Base-by-base conservation (phyloP, 352 stramenopile genomes). In the Pythium biforme region DNA sequence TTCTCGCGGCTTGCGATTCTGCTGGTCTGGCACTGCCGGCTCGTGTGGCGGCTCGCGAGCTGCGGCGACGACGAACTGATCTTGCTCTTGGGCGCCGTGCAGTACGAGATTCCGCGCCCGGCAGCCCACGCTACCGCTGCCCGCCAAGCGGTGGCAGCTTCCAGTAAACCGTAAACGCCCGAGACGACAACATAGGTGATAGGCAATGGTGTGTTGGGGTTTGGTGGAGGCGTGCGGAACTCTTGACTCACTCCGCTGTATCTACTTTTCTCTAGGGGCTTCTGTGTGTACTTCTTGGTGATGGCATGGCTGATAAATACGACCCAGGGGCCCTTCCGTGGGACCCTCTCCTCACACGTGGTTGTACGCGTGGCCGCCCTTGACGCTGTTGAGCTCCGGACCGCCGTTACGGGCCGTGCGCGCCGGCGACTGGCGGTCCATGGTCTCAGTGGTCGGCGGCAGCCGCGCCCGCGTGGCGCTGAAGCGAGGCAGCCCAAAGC, bases 401-500 rank as follows among this genome's bases (percentile, higher is more conserved):
- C 29, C 50, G 12, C 51, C 51, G 23, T 58, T 58, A 19, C 51
- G 51, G 4, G n/a, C 34, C 33, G 51, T 48, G 26, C 19, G 15
- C 17, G 51, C 51, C 20, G 51, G 51, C 34, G 51, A 58, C n/a
- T 58, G n/a, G 34, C 14, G 34, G n/a, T 58, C 51, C 5, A n/a
- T 15, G 10, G 7, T 34, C 51, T 58, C 51, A 9, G 23, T 47
- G 10, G 51, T 58, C 22, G 51, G 51, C 8, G 51, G 51, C 15
- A 58, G 34, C 20, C 19, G 15, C 22, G 51, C 4, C 9, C 33
- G 51, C 37, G 20, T 20, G 8, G 51, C n/a, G 33, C 45, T 55
- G 33, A 62, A 55, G 23, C 55, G 55, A 8, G 55, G 55, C 8
- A 62, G 22, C 3, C 55, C 55, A 31, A 62, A 62, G 20, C 49